Evolutionary conservation across 1,284 basidiomycete species (phyloP).

Genomic region (Grifola frondosa): DNA sequence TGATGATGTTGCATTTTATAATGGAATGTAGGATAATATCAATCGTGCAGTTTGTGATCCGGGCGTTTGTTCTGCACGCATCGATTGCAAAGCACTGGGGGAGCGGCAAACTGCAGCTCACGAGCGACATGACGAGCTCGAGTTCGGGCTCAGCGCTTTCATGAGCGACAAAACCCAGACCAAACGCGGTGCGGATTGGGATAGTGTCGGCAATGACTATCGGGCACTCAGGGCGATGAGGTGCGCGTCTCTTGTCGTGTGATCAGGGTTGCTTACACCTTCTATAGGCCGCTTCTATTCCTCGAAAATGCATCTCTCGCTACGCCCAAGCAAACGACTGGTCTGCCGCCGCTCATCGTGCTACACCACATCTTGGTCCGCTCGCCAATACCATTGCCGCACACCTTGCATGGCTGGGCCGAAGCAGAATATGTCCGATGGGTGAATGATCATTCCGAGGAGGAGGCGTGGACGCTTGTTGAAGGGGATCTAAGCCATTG

Average conservation of each 20-base stretch:
- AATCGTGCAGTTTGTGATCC: constrained; percentile 75
- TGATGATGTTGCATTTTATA: not conserved
- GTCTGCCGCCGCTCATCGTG: constrained; percentile 80
- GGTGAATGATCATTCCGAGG: constrained; percentile 76
- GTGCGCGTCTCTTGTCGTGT: constrained; percentile 39
- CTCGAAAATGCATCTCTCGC: constrained; percentile 73
- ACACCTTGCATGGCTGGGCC: constrained; percentile 87
- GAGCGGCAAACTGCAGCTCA: constrained; percentile 85
- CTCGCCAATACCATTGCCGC: constrained; percentile 81
- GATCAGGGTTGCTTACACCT: constrained; percentile 9
- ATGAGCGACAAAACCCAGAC: constrained; percentile 57
- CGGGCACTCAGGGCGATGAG: constrained; percentile 77
- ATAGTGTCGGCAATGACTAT: constrained; percentile 79
- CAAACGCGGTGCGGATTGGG: constrained; percentile 64
- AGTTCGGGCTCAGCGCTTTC: constrained; percentile 85
- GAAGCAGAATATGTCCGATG: constrained; percentile 90
- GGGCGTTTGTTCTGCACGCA: constrained; percentile 85
- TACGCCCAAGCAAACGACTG: constrained; percentile 63
- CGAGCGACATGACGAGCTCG: constrained; percentile 96
- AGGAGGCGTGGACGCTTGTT: constrained; percentile 70
- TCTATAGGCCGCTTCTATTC: constrained; percentile 77
- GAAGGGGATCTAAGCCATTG: constrained; percentile 70
- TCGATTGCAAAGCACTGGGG: constrained; percentile 86
- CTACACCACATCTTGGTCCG: constrained; percentile 92
- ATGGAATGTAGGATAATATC: constrained; percentile 53